Conservation (phyloP, 164 flowering plant genomes). For the Vitis rotundifolia region DNA sequence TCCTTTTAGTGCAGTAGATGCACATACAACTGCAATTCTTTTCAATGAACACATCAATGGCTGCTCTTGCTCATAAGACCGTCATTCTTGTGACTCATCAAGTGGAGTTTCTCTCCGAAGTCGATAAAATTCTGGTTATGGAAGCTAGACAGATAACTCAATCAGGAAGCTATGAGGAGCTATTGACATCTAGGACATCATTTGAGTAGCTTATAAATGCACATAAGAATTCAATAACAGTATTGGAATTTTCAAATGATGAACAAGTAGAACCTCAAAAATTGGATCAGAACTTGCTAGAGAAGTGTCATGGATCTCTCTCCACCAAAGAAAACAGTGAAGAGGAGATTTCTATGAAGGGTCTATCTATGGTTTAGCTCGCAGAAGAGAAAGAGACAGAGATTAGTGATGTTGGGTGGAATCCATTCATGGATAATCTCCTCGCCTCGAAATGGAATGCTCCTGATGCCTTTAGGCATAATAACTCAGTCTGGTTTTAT, state of each 20-base stretch:
- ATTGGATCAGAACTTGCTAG: too few species aligned
- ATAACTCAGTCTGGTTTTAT: constrained; percentile 35
- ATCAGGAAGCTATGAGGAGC: constrained; percentile 68
- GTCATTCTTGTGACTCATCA: too few species aligned
- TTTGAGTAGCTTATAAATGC: constrained; percentile 84
- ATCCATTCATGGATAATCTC: constrained; percentile 69
- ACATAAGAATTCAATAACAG: constrained; percentile 58
- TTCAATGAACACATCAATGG: too few species aligned
- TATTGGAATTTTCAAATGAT: too few species aligned
- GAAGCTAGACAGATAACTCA: constrained; percentile 62
- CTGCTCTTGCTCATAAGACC: too few species aligned
- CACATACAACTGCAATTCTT: too few species aligned
- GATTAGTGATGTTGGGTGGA: constrained; percentile 72
- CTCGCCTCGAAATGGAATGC: constrained; percentile 46
- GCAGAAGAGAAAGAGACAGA: constrained; percentile 76
- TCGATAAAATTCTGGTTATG: too few species aligned
- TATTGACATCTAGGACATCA: constrained; percentile 56
- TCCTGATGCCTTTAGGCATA: constrained; percentile 24
- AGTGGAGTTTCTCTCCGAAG: too few species aligned
- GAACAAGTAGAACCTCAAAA: too few species aligned
- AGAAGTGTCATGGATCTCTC: too few species aligned
- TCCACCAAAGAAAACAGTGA: too few species aligned
- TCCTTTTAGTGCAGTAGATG: too few species aligned
- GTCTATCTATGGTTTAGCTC: constrained; percentile 43
- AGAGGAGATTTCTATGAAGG: constrained; percentile 41